These are phyloP conservation scores for Anthoceros angustus DNA, from an alignment of 225 moss, liverwort and hornwort genomes.

Conservation along the genomic window DNA sequence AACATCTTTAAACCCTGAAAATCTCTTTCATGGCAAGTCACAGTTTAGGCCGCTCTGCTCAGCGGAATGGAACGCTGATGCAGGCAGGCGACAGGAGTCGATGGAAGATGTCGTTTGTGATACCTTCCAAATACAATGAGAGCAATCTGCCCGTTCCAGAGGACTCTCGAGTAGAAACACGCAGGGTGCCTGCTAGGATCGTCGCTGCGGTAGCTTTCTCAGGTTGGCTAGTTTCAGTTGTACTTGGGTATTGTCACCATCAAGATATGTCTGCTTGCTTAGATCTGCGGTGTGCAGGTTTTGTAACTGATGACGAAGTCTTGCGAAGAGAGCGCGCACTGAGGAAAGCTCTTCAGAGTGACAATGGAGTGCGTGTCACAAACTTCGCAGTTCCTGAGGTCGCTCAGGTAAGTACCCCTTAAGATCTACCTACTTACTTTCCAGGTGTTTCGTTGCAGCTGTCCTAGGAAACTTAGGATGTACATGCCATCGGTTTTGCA, in stretches of 20 bases:
- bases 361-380: conserved; percentile 37
- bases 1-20: background rate
- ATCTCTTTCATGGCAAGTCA: background rate
- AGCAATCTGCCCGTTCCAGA: conserved; percentile 49
- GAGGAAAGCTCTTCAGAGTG: conserved; percentile 39
- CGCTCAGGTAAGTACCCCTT: conserved; percentile 44
- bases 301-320: conserved; percentile 53
- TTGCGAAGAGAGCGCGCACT: conserved; percentile 40
- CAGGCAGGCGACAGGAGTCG: conserved; percentile 36
- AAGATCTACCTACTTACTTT: background rate
- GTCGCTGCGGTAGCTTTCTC: conserved; percentile 68
- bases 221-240: conserved; percentile 12
- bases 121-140: conserved; percentile 74
- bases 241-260: background rate
- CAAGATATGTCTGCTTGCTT: background rate
- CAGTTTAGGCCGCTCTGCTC: background rate
- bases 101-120: conserved; percentile 82
- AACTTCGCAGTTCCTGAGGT: conserved; percentile 42
- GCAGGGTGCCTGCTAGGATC: conserved; percentile 57
- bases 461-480: conserved; percentile 1
- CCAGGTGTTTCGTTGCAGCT: background rate
- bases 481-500: conserved; percentile 20
- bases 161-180: conserved; percentile 46
- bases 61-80: conserved; percentile 1
- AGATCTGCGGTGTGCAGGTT: conserved; percentile 19